Evolutionary conservation across 2,329 filamentous ascomycete genomes (phyloP).

Genomic region (Claviceps sp.): DNA sequence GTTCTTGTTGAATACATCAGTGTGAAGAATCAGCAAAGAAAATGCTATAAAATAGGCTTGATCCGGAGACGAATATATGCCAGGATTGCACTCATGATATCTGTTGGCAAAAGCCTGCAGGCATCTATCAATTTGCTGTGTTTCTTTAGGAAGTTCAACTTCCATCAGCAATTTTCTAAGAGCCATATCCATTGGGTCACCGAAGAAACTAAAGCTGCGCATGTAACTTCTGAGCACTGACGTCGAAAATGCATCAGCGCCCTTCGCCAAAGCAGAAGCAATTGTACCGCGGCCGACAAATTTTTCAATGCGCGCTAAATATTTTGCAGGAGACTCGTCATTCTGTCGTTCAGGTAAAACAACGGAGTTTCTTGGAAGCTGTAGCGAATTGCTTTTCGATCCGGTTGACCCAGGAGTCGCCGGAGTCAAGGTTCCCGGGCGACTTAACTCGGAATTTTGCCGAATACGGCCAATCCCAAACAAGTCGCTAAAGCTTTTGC

Average conservation of each 20-base stretch:
- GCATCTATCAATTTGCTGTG: constrained; percentile 92
- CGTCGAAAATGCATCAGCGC: constrained; percentile 69
- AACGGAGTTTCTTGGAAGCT: constrained; percentile 57
- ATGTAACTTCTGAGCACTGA: constrained; percentile 88
- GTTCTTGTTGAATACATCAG: constrained; percentile 99
- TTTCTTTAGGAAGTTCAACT: constrained; percentile 90
- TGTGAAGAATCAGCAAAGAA: constrained; percentile 89
- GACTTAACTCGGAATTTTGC: constrained; percentile 63
- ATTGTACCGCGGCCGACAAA: constrained; percentile 69
- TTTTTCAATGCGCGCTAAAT: constrained; percentile 72
- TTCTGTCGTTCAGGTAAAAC: constrained; percentile 68
- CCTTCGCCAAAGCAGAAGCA: constrained; percentile 73
- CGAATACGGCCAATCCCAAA: constrained; percentile 67
- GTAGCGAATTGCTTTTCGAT: constrained; percentile 76
- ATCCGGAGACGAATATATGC: constrained; percentile 80
- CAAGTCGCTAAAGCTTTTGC: constrained; percentile 86
- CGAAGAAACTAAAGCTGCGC: constrained; percentile 88
- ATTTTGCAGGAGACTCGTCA: constrained; percentile 81
- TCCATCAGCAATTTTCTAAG: constrained; percentile 93
- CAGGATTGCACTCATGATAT: constrained; percentile 96
- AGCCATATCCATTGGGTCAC: constrained; percentile 95
- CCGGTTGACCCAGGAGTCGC: constrained; percentile 55
- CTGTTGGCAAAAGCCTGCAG: constrained; percentile 89
- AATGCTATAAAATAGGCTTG: constrained; percentile 98
- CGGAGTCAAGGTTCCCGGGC: constrained; percentile 55